Conservation (phyloP, 495 filamentous ascomycete genomes). For the Neurospora cerealis region DNA sequence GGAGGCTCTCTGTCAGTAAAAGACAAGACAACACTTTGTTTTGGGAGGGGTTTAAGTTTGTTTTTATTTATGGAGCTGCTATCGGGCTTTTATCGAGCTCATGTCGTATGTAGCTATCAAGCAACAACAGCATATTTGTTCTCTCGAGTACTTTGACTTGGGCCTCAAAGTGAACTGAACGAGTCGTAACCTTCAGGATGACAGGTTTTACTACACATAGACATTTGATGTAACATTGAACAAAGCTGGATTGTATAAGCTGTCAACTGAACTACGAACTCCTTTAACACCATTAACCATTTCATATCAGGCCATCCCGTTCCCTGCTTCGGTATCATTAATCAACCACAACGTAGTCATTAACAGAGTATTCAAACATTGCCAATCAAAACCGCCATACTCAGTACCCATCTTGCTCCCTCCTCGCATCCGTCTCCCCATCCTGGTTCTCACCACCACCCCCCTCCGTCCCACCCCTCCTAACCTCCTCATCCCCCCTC, state of each 20-base stretch:
- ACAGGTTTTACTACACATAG: too few species aligned
- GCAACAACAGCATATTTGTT: neutral
- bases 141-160: neutral
- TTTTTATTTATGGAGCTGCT: neutral
- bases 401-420: slow-evolving; percentile 52
- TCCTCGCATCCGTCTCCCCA: slow-evolving; percentile 39
- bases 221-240: neutral
- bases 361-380: neutral
- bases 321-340: neutral
- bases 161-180: neutral
- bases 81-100: neutral
- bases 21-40: neutral
- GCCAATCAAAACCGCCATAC: neutral
- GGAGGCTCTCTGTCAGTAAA: neutral
- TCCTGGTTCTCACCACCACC: too few species aligned
- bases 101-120: neutral
- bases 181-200: too few species aligned
- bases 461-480: slow-evolving; percentile 26
- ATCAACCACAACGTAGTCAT: neutral
- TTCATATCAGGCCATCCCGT: neutral
- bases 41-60: neutral
- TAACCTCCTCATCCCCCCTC: slow-evolving; percentile 66
- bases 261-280: neutral
- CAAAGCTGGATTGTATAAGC: neutral
- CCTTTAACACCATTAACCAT: neutral